Conservation (phyloP, 208 protist species). For the Kentomonas sorsogonicus region DNA sequence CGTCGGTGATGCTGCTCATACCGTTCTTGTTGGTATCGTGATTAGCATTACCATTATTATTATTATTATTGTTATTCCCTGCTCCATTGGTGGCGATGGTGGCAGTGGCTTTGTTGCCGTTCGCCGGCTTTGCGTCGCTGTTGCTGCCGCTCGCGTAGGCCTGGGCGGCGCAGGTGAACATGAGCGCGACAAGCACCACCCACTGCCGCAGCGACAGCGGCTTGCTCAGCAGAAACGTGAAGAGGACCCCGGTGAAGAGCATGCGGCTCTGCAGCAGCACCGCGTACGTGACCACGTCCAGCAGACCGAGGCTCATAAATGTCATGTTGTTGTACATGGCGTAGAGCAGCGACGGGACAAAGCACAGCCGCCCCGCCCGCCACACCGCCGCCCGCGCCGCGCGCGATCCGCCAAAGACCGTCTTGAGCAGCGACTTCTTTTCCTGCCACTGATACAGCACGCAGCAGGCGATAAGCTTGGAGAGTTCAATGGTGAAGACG, state of each 20-base stretch:
- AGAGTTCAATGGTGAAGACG: conserved; percentile 43
- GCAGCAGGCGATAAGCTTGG: conserved; percentile 41
- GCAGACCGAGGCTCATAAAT: conserved; percentile 51
- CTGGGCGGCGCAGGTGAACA: neutral
- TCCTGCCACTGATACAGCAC: conserved; percentile 4
- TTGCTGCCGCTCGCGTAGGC: neutral
- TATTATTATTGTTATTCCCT: conserved; percentile 5
- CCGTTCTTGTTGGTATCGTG: neutral
- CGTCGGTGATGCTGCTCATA: neutral
- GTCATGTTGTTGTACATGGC: conserved; percentile 83
- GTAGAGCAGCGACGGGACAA: conserved; percentile 46
- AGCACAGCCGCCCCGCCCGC: conserved; percentile 20
- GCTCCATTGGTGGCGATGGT: neutral
- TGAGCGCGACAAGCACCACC: neutral
- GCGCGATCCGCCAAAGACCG: conserved; percentile 18
- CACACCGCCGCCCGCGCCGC: conserved; percentile 27
- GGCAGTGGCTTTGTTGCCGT: neutral
- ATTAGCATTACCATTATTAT: conserved; percentile 4
- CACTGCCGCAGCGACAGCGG: neutral
- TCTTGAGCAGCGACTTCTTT: conserved; percentile 22
- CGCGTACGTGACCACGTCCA: conserved; percentile 64
- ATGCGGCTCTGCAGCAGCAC: conserved; percentile 81
- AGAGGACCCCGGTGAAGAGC: conserved; percentile 12
- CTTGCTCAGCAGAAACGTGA: neutral
- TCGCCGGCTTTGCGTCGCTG: neutral